Base-by-base conservation (phyloP, 371 early-diverging fungal species). In the Entomophthora muscae region DNA sequence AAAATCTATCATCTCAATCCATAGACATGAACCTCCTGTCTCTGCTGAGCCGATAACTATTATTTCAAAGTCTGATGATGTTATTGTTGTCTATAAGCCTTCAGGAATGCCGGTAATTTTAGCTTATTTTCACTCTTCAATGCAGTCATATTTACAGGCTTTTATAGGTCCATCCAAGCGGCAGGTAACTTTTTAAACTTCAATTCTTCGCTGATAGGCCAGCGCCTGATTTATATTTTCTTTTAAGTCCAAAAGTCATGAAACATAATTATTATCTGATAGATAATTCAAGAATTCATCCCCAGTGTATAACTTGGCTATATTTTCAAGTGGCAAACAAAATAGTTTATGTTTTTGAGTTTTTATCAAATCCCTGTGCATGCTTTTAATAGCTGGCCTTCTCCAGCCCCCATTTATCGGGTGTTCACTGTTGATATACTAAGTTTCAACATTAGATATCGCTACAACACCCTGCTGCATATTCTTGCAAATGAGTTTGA, bases 1-100 rank as follows among this genome's bases (percentile, higher is more conserved):
- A 55, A 87, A 1, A 75, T 97, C 24, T 75, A 76, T 0, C 94
- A 95, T 68, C 67, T 72, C 3, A n/a, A 84, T 88, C 31, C 98
- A 97, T 72, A 83, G 96, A 0, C 98, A 97, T 73, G 98, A 97
- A 72, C 98, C 98, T 0, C 91, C 93, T 1, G 88, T 94, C 0
- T 77, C 86, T 1, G 79, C 75, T 23, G 67, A 75, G 51, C 71
- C 79, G 0, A 73, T 88, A 28, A 71, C 80, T 1, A 79, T 85
- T 26, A 74, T 97, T 0, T 66, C 73, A 1, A 65, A 78, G 52
- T 67, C 78, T 33, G 76, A 77, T n/a, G 78, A 85, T 12, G 64
- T 90, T 1, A 68, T 91, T 57, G 85, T 91, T 13, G 77, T 97
- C 13, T 79, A 91, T 69, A 97, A 97, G 70, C 98, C 98, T 1